These are phyloP conservation scores for Pseudocercospora eumusae DNA, from an alignment of 2,329 filamentous ascomycete species.

Conservation along the genomic window DNA sequence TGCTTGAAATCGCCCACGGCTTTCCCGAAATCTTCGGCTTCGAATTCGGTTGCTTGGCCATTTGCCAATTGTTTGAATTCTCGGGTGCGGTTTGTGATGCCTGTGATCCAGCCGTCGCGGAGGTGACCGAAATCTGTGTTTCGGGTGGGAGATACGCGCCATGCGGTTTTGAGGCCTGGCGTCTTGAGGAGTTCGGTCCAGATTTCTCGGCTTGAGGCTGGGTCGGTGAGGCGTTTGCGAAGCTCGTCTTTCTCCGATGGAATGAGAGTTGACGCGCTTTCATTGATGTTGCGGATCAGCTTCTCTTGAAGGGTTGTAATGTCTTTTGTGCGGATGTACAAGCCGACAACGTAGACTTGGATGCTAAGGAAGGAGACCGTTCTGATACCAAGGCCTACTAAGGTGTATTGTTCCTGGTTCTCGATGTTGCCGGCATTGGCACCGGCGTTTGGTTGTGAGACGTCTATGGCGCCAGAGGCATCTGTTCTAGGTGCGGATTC, in stretches of 20 bases:
- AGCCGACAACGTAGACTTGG: slow-evolving; percentile 90
- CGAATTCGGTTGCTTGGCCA: slow-evolving; percentile 52
- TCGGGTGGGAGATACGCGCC: slow-evolving; percentile 84
- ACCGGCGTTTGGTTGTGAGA: slow-evolving; percentile 35
- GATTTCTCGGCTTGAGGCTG: slow-evolving; percentile 66
- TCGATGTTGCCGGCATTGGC: slow-evolving; percentile 38
- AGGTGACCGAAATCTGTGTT: slow-evolving; percentile 94
- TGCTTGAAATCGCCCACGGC: slow-evolving; percentile 76
- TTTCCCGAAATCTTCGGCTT: slow-evolving; percentile 73
- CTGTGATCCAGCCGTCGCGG: slow-evolving; percentile 85
- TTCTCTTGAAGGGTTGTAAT: slow-evolving; percentile 76
- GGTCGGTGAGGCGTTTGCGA: slow-evolving; percentile 68
- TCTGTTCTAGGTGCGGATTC: slow-evolving; percentile 29
- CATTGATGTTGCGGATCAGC: slow-evolving; percentile 74
- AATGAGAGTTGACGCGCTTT: slow-evolving; percentile 78
- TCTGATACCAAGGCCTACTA: slow-evolving; percentile 83
- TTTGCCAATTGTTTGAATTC: slow-evolving; percentile 50
- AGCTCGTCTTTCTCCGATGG: slow-evolving; percentile 76
- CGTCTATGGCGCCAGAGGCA: slow-evolving; percentile 23
- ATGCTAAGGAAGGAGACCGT: slow-evolving; percentile 88
- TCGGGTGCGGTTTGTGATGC: slow-evolving; percentile 72
- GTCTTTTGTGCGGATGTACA: slow-evolving; percentile 84
- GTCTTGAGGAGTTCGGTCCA: slow-evolving; percentile 72
- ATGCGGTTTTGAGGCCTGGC: slow-evolving; percentile 69
- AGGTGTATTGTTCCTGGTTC: slow-evolving; percentile 71